Evolutionary conservation across 2,329 filamentous ascomycete genomes (phyloP), one percentile per base, ranked within the genome.

Genomic region (Penicillium sp.): DNA sequence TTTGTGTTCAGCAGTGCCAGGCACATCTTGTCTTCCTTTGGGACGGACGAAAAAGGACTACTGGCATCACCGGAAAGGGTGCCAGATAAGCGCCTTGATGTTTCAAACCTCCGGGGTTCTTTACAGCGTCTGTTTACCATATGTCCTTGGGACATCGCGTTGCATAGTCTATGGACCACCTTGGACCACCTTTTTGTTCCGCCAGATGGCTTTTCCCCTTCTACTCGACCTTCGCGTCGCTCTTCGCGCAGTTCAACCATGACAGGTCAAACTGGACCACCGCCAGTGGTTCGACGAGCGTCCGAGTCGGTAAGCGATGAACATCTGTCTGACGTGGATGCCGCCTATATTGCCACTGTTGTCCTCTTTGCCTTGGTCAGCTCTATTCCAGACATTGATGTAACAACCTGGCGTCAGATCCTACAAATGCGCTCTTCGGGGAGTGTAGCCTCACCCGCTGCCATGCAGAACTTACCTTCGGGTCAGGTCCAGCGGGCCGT

Each of bases 361-460:
- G 65, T 67, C 2, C 61, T 78, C 19, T 75, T 77, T 35, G 71
- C 71, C n/a, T 60, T 78, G 51, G 61, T 73, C 22, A 69, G 72
- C 51, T 72, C 70, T 11, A 63, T 78, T 29, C 75, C 76, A n/a
- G 61, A 66, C 21, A 58, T 75, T 21, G 74, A 76, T 57, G 37
- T 64, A 7, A 52, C 62, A 14, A 76, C 74, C 6, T 78, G 76
- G 76, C 69, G 71, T 45, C 59, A 63, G 5, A 68, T 82, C 37
- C 72, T 77, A 24, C 75, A 76, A 61, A 76, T 80, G 59, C 75
- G 76, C 44, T 68, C 74, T 37, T 65, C 69, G 11, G 76, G 78
- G 5, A 68, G 68, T 27, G 69, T 78, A 49, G 67, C 74, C 47
- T 74, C 75, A n/a, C 65, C 73, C 31, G 65, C 69, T 2, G 71